A percentile compares a stretch with the other conserved stretches of the same genome.
Conservation (phyloP, 2,329 filamentous ascomycete genomes). For the Fusarium denticulatum region DNA sequence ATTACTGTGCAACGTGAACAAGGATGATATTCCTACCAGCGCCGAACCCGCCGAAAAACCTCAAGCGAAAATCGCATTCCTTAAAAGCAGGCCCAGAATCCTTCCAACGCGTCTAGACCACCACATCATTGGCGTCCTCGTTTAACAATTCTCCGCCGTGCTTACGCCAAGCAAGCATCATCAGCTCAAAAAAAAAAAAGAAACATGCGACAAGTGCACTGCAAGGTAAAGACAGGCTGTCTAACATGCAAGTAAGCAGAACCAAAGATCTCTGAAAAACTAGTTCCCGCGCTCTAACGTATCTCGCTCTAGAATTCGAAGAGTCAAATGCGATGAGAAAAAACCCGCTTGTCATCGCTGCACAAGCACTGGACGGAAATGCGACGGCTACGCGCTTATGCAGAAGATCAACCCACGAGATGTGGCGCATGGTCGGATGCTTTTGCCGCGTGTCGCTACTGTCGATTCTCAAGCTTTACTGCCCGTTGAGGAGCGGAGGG, state of each 20-base stretch:
- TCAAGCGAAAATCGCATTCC: neutral
- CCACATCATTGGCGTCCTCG: neutral
- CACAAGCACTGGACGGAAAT: conserved; percentile 4
- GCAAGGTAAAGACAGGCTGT: neutral
- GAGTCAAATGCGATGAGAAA: conserved; percentile 3
- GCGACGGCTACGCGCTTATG: neutral
- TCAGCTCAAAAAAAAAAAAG: too few relatives aligned
- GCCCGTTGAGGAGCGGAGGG: neutral
- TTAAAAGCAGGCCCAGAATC: neutral
- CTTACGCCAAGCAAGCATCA: neutral
- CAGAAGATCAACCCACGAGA: neutral
- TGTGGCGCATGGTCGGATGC: neutral
- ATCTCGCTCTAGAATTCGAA: neutral
- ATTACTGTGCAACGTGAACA: neutral
- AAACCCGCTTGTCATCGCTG: neutral
- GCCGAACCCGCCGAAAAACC: neutral
- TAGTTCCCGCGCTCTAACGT: neutral
- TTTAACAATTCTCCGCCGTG: neutral
- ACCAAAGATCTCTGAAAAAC: neutral
- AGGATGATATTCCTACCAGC: neutral
- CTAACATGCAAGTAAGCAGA: neutral
- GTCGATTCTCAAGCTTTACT: neutral
- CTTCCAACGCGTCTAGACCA: neutral
- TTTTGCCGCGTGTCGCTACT: neutral
- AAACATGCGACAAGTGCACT: neutral